phyloP scores from a whole-genome alignment of 2,329 filamentous ascomycete species.

The Fusarium sterilihyphosum region DNA sequence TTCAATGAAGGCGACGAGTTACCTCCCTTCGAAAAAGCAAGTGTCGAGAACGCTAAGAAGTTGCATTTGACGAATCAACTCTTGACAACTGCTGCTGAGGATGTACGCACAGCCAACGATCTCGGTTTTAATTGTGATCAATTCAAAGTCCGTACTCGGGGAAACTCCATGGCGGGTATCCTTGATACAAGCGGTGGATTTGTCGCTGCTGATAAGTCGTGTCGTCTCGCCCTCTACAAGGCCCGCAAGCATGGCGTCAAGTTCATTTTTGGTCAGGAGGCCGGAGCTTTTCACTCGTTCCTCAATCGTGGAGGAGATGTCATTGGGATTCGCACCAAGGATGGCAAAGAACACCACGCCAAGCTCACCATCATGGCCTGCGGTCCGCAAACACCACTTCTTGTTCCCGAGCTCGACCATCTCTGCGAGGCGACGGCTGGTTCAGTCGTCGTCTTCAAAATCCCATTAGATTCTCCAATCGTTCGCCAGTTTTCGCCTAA shows the following conservation, averaged over 20 bases:
- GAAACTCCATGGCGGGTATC: slow-evolving; percentile 46
- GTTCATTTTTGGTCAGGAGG: slow-evolving; percentile 50
- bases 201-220: slow-evolving; percentile 57
- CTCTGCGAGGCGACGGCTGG: slow-evolving; percentile 61
- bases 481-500: slow-evolving; percentile 53
- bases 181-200: slow-evolving; percentile 59
- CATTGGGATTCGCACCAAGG: slow-evolving; percentile 51
- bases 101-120: slow-evolving; percentile 42
- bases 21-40: slow-evolving; percentile 49
- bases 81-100: slow-evolving; percentile 41
- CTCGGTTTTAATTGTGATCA: slow-evolving; percentile 49
- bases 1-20: slow-evolving; percentile 38
- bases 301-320: slow-evolving; percentile 39
- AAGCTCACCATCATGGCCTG: slow-evolving; percentile 52
- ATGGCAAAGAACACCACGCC: slow-evolving; percentile 48
- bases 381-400: slow-evolving; percentile 55
- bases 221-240: slow-evolving; percentile 56
- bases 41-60: slow-evolving; percentile 48
- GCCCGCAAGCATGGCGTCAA: slow-evolving; percentile 53
- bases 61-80: slow-evolving; percentile 50
- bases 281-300: slow-evolving; percentile 46
- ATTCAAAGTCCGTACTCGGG: slow-evolving; percentile 45
- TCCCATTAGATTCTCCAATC: slow-evolving; percentile 51
- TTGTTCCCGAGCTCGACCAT: slow-evolving; percentile 52
- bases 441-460: slow-evolving; percentile 54